phyloP scores from a whole-genome alignment of 1,139 yeast genomes.

The Blastobotrys malaysiensis region DNA sequence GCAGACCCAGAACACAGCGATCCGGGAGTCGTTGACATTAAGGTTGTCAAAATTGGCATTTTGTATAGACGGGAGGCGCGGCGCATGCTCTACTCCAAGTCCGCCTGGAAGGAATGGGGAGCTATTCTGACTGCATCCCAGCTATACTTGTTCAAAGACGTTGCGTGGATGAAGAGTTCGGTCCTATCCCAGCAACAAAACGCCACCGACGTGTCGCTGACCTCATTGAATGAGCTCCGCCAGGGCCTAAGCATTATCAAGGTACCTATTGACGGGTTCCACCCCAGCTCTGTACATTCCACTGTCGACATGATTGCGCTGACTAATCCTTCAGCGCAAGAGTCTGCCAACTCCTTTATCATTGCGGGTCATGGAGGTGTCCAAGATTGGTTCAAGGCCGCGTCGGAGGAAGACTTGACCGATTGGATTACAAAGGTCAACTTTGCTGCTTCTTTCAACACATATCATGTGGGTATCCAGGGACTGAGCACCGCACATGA shows the following conservation, averaged over 20 bases:
- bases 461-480: constrained; percentile 35
- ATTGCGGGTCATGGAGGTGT: constrained; percentile 33
- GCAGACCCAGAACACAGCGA: constrained; percentile 27
- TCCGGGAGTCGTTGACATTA: constrained; percentile 38
- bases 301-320: constrained; percentile 38
- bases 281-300: constrained; percentile 33
- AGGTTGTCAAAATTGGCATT: constrained; percentile 38
- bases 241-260: constrained; percentile 21
- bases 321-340: constrained; percentile 11
- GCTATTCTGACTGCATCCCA: constrained; percentile 39
- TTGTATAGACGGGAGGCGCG: constrained; percentile 35
- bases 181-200: constrained; percentile 11
- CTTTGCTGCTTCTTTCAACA: constrained; percentile 47
- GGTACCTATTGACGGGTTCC: constrained; percentile 37
- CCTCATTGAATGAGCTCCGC: constrained; percentile 5
- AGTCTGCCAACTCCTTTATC: constrained; percentile 24
- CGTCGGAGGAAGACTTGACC: constrained; percentile 36
- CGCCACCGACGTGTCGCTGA: constrained; percentile 8
- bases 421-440: constrained; percentile 57
- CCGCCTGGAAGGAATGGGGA: constrained; percentile 40
- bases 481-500: constrained; percentile 9
- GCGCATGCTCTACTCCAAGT: constrained; percentile 30
- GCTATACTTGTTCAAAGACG: constrained; percentile 39
- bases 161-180: constrained; percentile 33
- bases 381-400: constrained; percentile 36